Conservation (phyloP, 1,284 basidiomycete species). For the Ustilago cynodontis region DNA sequence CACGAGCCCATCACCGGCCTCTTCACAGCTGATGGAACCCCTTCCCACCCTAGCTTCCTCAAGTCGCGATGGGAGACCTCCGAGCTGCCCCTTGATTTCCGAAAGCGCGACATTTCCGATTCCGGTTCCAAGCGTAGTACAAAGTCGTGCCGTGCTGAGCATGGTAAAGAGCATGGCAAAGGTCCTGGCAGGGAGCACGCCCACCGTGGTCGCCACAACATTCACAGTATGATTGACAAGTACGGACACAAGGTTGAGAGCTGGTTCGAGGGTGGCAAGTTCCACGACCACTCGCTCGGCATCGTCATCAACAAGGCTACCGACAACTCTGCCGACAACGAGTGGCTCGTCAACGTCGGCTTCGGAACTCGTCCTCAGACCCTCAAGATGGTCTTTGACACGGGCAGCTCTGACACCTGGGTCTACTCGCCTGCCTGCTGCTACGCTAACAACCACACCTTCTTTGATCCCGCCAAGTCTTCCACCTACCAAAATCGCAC, state of each 20-base stretch:
- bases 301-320: conserved; percentile 54
- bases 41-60: conserved; percentile 40
- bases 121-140: conserved; percentile 33
- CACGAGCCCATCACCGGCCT: conserved; percentile 44
- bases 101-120: conserved; percentile 36
- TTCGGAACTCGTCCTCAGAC: conserved; percentile 47
- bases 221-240: conserved; percentile 23
- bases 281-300: conserved; percentile 44
- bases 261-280: conserved; percentile 42
- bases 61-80: conserved; percentile 45
- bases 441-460: conserved; percentile 55
- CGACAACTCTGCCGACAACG: conserved; percentile 57
- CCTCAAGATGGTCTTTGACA: conserved; percentile 58
- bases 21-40: conserved; percentile 34
- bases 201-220: conserved; percentile 6
- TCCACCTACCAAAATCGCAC: conserved; percentile 55
- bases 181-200: background rate
- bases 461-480: conserved; percentile 48
- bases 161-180: conserved; percentile 7
- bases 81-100: conserved; percentile 41
- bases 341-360: conserved; percentile 59
- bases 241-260: conserved; percentile 31
- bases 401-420: conserved; percentile 57
- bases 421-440: conserved; percentile 59
- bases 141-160: conserved; percentile 18